phyloP scores from a whole-genome alignment of 1,284 basidiomycete species.

The Ustilago nuda region DNA sequence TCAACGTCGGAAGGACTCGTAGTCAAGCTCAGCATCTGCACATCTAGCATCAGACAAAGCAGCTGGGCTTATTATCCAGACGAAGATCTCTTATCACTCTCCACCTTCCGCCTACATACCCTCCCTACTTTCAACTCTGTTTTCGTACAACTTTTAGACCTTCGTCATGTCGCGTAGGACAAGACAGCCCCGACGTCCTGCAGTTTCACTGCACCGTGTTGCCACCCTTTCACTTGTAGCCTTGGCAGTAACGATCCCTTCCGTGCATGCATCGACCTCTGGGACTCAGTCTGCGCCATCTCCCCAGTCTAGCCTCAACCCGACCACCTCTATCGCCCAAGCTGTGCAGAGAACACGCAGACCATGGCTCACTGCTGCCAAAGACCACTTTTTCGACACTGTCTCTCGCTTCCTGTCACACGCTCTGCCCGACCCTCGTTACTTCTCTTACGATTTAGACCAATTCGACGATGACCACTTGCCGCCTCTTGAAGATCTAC shows the following conservation, averaged over 20 bases:
- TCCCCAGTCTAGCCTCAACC: slow-evolving; percentile 16
- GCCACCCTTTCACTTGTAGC: slow-evolving; percentile 34
- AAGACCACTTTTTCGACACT: slow-evolving; percentile 29
- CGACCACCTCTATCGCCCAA: slow-evolving; percentile 30
- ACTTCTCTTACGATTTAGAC: slow-evolving; percentile 47
- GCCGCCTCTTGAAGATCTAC: slow-evolving; percentile 22
- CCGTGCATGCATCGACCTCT: slow-evolving; percentile 13
- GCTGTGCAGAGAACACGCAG: slow-evolving; percentile 30
- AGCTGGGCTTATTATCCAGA: no score
- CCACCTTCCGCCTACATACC: background rate
- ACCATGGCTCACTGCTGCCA: slow-evolving; percentile 38
- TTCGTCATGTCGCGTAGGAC: slow-evolving; percentile 23
- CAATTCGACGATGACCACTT: slow-evolving; percentile 32
- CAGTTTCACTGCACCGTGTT: slow-evolving; percentile 16
- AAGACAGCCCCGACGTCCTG: slow-evolving; percentile 1
- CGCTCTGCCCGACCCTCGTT: slow-evolving; percentile 44
- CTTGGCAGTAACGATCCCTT: slow-evolving; percentile 16
- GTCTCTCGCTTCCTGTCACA: slow-evolving; percentile 39
- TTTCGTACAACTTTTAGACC: background rate
- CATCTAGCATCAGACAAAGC: no score
- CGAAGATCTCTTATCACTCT: background rate
- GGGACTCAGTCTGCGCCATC: background rate
- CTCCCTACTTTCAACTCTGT: background rate
- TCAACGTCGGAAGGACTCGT: no score
- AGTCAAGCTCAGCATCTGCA: no score